Evolutionary conservation across 768 basidiomycete species (phyloP).

Genomic region (Mycena maculata): DNA sequence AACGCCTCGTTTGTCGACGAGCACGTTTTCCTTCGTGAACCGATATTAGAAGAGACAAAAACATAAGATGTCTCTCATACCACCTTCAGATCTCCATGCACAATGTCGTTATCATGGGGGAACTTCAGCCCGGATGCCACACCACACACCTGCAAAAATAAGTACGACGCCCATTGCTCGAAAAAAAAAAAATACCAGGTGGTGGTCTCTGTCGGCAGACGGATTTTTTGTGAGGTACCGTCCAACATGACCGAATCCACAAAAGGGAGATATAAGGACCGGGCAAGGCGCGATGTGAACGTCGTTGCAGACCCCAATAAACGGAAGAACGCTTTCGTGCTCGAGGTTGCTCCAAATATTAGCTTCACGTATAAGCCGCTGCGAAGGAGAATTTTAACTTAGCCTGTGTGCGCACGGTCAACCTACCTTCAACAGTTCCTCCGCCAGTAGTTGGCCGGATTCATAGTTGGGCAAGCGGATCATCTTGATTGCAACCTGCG

Average conservation of each 20-base stretch:
- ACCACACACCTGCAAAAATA: slow-evolving; percentile 14
- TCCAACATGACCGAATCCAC: slow-evolving; percentile 15
- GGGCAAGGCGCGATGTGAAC: slow-evolving; percentile 11
- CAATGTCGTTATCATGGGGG: slow-evolving; percentile 22
- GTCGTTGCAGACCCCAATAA: slow-evolving; percentile 24
- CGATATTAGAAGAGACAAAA: neutral
- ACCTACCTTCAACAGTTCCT: slow-evolving; percentile 15
- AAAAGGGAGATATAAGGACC: slow-evolving; percentile 25
- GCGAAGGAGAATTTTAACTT: neutral
- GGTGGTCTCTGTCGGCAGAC: slow-evolving; percentile 1
- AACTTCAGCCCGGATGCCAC: slow-evolving; percentile 25
- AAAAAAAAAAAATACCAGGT: neutral
- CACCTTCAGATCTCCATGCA: slow-evolving; percentile 27
- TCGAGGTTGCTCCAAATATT: slow-evolving; percentile 20
- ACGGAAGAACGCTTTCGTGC: slow-evolving; percentile 25
- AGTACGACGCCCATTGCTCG: neutral
- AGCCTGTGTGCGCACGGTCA: neutral
- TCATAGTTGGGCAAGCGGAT: neutral
- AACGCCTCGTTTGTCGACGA: slow-evolving; percentile 27
- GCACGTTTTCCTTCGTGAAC: slow-evolving; percentile 12
- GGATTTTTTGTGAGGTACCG: slow-evolving; percentile 21
- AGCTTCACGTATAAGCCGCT: slow-evolving; percentile 24
- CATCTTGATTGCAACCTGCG: slow-evolving; percentile 25
- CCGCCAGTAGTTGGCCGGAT: neutral
- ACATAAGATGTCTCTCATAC: slow-evolving; percentile 13